A percentile compares a stretch with the other conserved stretches of the same genome.
phyloP scores from a whole-genome alignment of 805 yeast genomes.

The Ogataea henricii region DNA sequence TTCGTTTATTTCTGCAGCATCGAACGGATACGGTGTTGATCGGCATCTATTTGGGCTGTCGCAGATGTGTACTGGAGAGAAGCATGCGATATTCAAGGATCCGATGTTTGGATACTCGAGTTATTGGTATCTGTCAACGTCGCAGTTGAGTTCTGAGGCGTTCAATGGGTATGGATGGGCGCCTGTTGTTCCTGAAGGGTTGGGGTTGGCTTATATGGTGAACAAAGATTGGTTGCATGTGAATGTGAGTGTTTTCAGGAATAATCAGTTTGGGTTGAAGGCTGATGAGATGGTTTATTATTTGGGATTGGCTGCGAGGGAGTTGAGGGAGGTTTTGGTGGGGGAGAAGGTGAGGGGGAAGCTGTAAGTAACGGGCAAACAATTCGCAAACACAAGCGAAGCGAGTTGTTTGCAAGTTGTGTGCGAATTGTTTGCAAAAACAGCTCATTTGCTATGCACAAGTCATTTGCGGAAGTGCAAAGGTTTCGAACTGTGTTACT shows the following conservation, averaged over 20 bases:
- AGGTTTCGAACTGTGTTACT: too few species aligned
- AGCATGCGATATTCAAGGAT: constrained; percentile 72
- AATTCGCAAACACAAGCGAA: too few species aligned
- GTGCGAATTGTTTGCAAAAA: not conserved
- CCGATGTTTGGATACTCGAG: constrained; percentile 74
- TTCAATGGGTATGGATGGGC: constrained; percentile 96
- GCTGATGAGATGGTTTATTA: constrained; percentile 64
- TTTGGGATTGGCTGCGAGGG: constrained; percentile 77
- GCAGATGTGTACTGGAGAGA: constrained; percentile 61
- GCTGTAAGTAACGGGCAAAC: constrained; percentile 16
- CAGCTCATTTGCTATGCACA: too few species aligned
- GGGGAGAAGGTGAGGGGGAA: constrained; percentile 29
- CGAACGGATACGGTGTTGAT: constrained; percentile 87
- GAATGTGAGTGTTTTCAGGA: constrained; percentile 75
- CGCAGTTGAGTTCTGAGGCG: constrained; percentile 82
- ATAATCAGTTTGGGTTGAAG: constrained; percentile 55
- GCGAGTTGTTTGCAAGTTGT: not conserved
- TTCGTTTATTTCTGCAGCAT: constrained; percentile 70
- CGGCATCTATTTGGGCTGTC: constrained; percentile 91
- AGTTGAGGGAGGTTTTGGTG: constrained; percentile 65
- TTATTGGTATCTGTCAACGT: constrained; percentile 85
- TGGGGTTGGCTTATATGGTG: constrained; percentile 92
- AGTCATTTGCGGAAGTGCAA: too few species aligned
- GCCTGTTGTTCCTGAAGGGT: constrained; percentile 91
- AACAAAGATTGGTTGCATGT: constrained; percentile 83